Base-by-base conservation (phyloP, 768 basidiomycete genomes). In the Tricholomella constricta region DNA sequence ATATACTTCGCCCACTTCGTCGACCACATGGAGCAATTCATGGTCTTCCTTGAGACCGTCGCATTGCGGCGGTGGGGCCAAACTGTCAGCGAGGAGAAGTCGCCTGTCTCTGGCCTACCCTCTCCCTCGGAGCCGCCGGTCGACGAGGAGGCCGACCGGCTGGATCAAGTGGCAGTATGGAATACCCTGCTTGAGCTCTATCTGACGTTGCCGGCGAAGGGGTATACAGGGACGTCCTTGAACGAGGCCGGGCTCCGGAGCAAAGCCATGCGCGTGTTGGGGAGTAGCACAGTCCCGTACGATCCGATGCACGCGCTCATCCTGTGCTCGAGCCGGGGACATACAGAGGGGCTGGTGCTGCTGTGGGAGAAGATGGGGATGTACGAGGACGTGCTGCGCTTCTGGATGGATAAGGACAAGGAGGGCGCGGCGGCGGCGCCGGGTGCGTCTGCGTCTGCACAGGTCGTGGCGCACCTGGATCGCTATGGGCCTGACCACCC, bases 1-100 rank as follows among this genome's bases (percentile, higher is more conserved):
- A 74, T 89, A 27, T 98, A 93, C 68, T 98, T 98, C 63, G 87
- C 94, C 0, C 93, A 97, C 66, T 98, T 97, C 58, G 86, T 97
- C 32, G 91, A 96, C 63, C 91, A 95, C 60, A 83, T 88, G 52
- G 77, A 77, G 2, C 83, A 91, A 51, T 96, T 99, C 58, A 78
- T 92, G 35, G 76, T 81, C 1, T 98, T 98, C 68, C 79, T 99
- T 8, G 95, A 98, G 71, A 85, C 85, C 6, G 89, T 98, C 26
- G 91, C 93, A 2, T 62, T 72, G 35, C 78, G 83, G 22, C 77
- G 93, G 7, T 98, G 93, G 91, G 82, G 82, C 5, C 92, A 96
- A 66, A 76, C 70, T 19, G 75, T 92, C n/a, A 61, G 58, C 26
- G 54, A 53, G 19, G 41, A 40, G 36, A 44, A 37, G 29, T 44